Conservation (phyloP, 2,329 filamentous ascomycete genomes). For the Thelonectria olida region DNA sequence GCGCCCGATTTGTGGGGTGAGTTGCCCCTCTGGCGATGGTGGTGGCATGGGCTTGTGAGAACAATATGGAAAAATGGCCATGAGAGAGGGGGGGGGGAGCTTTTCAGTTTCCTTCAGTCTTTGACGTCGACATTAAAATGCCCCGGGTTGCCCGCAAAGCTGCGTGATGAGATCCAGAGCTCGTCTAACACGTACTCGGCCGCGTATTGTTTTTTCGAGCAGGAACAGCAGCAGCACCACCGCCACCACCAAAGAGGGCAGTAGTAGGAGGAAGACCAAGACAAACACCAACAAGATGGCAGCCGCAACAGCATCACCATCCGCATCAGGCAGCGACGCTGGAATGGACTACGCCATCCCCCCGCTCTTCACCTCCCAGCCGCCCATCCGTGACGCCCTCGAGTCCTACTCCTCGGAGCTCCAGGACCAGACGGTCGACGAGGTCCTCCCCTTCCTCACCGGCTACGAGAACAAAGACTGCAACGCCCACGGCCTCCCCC, state of each 20-base stretch:
- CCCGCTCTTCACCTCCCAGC: constrained; percentile 64
- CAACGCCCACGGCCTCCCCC: constrained; percentile 79
- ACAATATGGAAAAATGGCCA: constrained; percentile 36
- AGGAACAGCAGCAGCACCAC: constrained; percentile 28
- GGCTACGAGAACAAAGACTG: constrained; percentile 60
- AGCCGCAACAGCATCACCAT: constrained; percentile 20
- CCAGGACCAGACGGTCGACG: constrained; percentile 74
- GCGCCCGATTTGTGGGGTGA: constrained; percentile 39
- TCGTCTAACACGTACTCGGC: constrained; percentile 40
- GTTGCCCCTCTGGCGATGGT: constrained; percentile 20
- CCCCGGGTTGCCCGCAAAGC: constrained; percentile 31
- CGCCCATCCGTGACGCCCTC: constrained; percentile 72
- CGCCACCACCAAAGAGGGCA: constrained; percentile 6
- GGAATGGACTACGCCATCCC: constrained; percentile 51
- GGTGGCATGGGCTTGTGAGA: constrained; percentile 37
- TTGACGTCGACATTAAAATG: constrained; percentile 32
- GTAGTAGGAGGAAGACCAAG: constrained; percentile 17
- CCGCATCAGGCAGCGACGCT: constrained; percentile 18
- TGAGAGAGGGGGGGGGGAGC: constrained; percentile 22
- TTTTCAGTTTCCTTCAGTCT: constrained; percentile 19
- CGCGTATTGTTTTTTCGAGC: constrained; percentile 46
- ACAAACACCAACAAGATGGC: constrained; percentile 15
- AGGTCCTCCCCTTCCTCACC: constrained; percentile 75
- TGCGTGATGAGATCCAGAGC: constrained; percentile 44
- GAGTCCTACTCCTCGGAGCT: constrained; percentile 72